Conservation (phyloP, 163 green algal genomes). For the Prototheca cutis region DNA sequence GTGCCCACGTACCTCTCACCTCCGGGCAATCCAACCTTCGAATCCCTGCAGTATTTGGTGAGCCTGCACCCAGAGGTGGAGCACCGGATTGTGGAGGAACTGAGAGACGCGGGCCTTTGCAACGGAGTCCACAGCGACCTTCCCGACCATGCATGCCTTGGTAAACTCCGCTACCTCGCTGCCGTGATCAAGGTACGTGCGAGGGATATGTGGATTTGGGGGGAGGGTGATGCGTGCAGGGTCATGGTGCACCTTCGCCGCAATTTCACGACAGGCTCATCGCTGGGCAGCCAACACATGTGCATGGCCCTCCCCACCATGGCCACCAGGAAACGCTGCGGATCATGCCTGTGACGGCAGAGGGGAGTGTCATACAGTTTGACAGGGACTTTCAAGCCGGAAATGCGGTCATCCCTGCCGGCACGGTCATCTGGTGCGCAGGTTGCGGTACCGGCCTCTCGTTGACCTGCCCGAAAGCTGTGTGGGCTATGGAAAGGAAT, state of each 20-base stretch:
- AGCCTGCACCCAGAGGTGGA: constrained; percentile 55
- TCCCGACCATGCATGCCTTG: constrained; percentile 21
- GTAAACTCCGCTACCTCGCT: constrained; percentile 12
- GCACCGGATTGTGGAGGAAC: constrained; percentile 26
- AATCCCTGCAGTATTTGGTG: constrained; percentile 47
- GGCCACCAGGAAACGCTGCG: constrained; percentile 40
- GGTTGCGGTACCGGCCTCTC: background rate
- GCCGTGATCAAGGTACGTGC: constrained; percentile 22
- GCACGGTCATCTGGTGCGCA: background rate
- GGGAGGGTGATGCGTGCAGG: no score
- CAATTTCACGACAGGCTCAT: no score
- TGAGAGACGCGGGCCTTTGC: constrained; percentile 30
- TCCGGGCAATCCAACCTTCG: no score
- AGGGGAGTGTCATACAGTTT: constrained; percentile 13
- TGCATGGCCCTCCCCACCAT: no score
- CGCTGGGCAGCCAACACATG: no score
- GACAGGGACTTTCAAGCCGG: constrained; percentile 6
- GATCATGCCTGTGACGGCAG: constrained; percentile 20
- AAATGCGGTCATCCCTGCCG: constrained; percentile 13
- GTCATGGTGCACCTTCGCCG: no score
- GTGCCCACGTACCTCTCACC: no score
- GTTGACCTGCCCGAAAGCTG: background rate
- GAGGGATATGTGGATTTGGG: background rate
- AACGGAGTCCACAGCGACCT: no score
- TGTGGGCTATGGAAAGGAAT: background rate